Evolutionary conservation across 805 yeast genomes (phyloP).

Genomic region (Brettanomyces custersianus): DNA sequence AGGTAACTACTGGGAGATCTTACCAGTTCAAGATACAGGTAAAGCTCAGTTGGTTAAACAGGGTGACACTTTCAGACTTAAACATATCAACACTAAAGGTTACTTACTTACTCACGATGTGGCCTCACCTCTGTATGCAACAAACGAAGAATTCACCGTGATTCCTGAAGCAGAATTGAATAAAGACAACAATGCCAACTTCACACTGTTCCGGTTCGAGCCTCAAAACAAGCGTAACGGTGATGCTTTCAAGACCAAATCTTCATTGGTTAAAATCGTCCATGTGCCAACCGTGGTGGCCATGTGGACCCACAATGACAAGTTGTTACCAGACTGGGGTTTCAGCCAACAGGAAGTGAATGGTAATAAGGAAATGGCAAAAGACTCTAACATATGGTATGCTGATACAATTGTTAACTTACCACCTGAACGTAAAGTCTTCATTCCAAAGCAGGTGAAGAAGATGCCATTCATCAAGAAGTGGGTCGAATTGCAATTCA

Average conservation of each 20-base stretch:
- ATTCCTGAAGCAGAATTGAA: conserved; percentile 51
- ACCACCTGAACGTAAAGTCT: conserved; percentile 51
- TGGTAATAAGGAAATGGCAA: conserved; percentile 79
- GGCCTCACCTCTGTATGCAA: conserved; percentile 85
- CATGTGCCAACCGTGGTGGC: conserved; percentile 88
- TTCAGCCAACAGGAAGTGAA: conserved; percentile 86
- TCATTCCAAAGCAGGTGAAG: conserved; percentile 56
- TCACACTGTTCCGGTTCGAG: conserved; percentile 71
- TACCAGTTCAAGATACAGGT: conserved; percentile 45
- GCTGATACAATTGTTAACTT: conserved; percentile 63
- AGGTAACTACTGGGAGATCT: conserved; percentile 80
- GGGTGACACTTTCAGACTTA: conserved; percentile 69
- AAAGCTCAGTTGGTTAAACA: conserved; percentile 46
- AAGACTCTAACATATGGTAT: conserved; percentile 63
- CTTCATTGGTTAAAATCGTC: conserved; percentile 56
- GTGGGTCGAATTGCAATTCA: conserved; percentile 80
- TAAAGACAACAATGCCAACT: conserved; percentile 43
- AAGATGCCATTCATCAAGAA: conserved; percentile 68
- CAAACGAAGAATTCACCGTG: conserved; percentile 91
- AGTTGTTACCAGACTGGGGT: conserved; percentile 90
- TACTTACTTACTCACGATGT: conserved; percentile 86
- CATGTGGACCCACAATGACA: conserved; percentile 87
- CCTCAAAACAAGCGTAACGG: conserved; percentile 44
- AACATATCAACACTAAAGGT: conserved; percentile 75
- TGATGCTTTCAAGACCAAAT: conserved; percentile 57